Base-by-base conservation (phyloP, 148 eudicot genomes). In the Amaranthus cruentus region DNA sequence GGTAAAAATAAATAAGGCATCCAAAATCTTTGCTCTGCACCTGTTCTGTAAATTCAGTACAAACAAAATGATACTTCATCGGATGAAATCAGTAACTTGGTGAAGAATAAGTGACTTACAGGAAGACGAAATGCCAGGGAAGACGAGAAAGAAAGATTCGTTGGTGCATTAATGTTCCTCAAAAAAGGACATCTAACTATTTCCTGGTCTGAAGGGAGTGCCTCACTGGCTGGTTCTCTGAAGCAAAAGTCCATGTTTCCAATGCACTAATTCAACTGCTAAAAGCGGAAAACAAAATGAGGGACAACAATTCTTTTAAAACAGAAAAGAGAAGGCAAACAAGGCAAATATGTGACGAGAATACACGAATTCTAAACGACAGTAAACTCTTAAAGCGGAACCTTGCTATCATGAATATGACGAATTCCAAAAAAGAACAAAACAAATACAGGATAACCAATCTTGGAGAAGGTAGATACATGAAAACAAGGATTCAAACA, bases 191-290 rank as follows among this genome's bases (percentile, higher is more conserved):
- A 28, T 28, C 38, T 28, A 28, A 28, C 38, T 28, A 28, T 1
- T 0, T 28, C 38, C 38, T 28, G 38, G 38, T 28, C 38, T 28
- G 38, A 28, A 28, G 38, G 38, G 38, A 28, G 72, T 51, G 93
- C 85, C 71, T 87, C 87, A 69, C 81, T 90, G 47, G 81, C 70
- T 69, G 64, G 58, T 51, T 81, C 84, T 79, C 85, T 80, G 73
- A 85, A 79, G 82, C 87, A 81, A 73, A 80, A 85, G 38, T 89
- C 87, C 99, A 95, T 95, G 77, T 68, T 68, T 74, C 62, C 70
- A 66, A 38, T 8, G 61, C 72, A 60, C 46, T 69, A 73, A 10
- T 46, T 42, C 47, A 51, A 51, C 79, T 64, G 72, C 43, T 52
- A 21, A 58, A 70, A 57, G n/a, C 4, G 44, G 50, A 67, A 47